Evolutionary conservation across 257 asterid genomes (phyloP), one percentile per base, ranked within the genome.

Genomic region (Nicotiana otophora): DNA sequence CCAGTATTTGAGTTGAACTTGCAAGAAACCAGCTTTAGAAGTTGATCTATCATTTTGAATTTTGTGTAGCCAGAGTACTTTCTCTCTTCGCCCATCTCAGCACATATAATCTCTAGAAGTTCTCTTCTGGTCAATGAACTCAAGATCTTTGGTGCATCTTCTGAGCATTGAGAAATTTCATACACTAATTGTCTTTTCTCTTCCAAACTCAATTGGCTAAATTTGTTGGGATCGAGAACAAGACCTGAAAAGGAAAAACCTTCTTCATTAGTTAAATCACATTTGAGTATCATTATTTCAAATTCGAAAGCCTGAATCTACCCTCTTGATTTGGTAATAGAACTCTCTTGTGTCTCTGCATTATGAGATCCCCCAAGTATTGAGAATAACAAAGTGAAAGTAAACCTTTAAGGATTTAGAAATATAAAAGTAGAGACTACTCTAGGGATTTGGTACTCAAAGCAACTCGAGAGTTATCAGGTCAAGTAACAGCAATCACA

Each of bases 31-130:
- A 87, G 83, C 87, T 84, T 87, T 48, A 92, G 81, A 85, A 94
- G 96, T 42, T 90, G 90, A 79, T 94, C 94, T 4, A 92, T 92
- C 75, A 94, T 82, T 85, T 86, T 91, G 7, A 87, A 80, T 84
- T 94, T 94, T 46, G 94, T 88, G 83, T 91, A 78, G 85, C 95
- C 95, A 19, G 94, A 87, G 85, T 82, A 90, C 79, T 92, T 91
- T 62, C 93, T 90, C 62, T 91, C 97, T 87, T 88, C 89, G 5
- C 98, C 97, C 63, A 90, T 84, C 91, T 94, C 98, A 82, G 91
- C 91, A 81, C 94, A 89, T 82, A 94, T 91, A 76, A 94, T 86
- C 77, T 90, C 95, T 78, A 90, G 83, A 65, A 94, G 88, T 83
- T 94, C 96, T 53, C 83, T 92, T 82, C 96, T 94, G 81, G 88